Base-by-base conservation (phyloP, 1,284 basidiomycete species). In the Flammula alnicola region DNA sequence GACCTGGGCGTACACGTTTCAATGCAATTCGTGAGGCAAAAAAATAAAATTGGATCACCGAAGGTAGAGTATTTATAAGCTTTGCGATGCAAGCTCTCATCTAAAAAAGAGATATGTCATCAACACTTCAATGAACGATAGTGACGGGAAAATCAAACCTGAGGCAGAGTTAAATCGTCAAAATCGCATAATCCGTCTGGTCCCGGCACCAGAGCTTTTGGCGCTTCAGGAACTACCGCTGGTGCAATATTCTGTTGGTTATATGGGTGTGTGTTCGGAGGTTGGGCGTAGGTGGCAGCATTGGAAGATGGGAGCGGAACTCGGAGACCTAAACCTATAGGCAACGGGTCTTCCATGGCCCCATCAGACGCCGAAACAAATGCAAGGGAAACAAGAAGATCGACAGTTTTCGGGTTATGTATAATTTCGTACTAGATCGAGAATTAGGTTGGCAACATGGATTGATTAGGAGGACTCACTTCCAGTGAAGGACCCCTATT, bases 401-500 rank as follows among this genome's bases (percentile, higher is more conserved):
- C 83, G 9, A 85, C 81, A 1, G 76, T 77, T 40, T 68, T 67
- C 0, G 81, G 74, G 51, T 84, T 83, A 46, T 78, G 75, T 12
- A 78, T 68, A 32, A 86, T 83, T 60, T 86, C 83, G 54, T 85
- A 84, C 83, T 86, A 46, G 3, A 20, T 10, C 35, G 42, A 37
- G 25, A 47, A 45, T 26, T 11, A 36, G 16, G 16, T 22, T 14
- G 25, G 17, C n/a, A n/a, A 22, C 31, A 16, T n/a, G 27, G 29
- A 39, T 12, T 29, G 23, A 47, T 8, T 14, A 38, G 19, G 16
- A 31, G n/a, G 17, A 46, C 70, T 9, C 59, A 82, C 84, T 73
- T 86, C 84, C 12, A 86, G 73, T 11, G 82, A 84, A 3, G 81
- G 78, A 0, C 83, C 83, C 14, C 78, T 72, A 51, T 83, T 83